Evolutionary conservation across 805 yeast species (phyloP).

Genomic region (Jamesozyma rosinii): DNA sequence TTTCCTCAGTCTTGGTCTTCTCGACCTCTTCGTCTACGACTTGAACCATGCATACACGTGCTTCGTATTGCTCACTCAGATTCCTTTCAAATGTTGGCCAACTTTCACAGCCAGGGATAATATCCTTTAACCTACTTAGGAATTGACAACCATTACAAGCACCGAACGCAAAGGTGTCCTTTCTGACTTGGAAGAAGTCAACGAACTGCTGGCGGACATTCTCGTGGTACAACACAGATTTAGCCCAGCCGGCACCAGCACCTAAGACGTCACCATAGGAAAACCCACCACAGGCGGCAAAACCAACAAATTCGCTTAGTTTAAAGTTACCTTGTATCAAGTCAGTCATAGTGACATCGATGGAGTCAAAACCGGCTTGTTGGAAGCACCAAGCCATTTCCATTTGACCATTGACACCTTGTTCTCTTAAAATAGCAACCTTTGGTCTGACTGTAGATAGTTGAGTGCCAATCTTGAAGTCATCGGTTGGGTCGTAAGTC

Average conservation of each 20-base stretch:
- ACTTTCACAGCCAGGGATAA: conserved; percentile 76
- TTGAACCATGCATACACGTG: conserved; percentile 85
- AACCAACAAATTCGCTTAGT: conserved; percentile 74
- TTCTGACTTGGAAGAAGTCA: conserved; percentile 74
- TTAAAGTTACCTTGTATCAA: conserved; percentile 62
- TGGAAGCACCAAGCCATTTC: conserved; percentile 98
- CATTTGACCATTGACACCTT: conserved; percentile 95
- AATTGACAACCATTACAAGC: conserved; percentile 99
- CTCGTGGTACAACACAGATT: conserved; percentile 80
- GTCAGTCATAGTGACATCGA: conserved; percentile 96
- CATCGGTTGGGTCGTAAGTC: conserved; percentile 54
- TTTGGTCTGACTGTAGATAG: conserved; percentile 45
- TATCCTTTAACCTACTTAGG: conserved; percentile 69
- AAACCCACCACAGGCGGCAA: conserved; percentile 98
- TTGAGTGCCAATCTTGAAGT: conserved; percentile 32
- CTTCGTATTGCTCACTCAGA: conserved; percentile 89
- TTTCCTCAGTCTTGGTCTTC: conserved; percentile 29
- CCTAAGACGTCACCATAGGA: conserved; percentile 98
- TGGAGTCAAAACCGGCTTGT: conserved; percentile 88
- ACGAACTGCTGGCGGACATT: conserved; percentile 66
- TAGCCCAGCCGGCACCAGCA: conserved; percentile 99
- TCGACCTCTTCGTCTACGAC: conserved; percentile 47
- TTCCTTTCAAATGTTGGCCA: conserved; percentile 97
- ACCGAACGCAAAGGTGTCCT: conserved; percentile 92
- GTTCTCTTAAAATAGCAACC: conserved; percentile 95